Base-by-base conservation (phyloP, 345 rosid species). In the Viola odorata region DNA sequence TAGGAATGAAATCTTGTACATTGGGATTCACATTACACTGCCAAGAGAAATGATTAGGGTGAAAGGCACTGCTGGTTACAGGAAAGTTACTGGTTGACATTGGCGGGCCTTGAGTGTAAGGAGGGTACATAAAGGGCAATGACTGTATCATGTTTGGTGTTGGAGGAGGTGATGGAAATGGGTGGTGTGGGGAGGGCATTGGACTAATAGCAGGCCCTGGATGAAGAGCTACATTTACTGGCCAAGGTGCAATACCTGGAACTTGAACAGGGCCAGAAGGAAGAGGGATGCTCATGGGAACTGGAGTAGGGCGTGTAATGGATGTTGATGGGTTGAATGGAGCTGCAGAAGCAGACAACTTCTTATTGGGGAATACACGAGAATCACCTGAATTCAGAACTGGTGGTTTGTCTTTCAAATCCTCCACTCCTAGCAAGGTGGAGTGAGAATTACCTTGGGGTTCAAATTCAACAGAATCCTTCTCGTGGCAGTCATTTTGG, bases 281-380 rank as follows among this genome's bases (percentile, higher is more conserved):
- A 57, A 77, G 76, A 41, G 85, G 60, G 57, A 89, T 81, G 64
- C 73, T 94, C 80, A 90, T 73, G 67, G 84, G 61, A 54, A 73
- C 71, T 8, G 89, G 85, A 17, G 85, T 59, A 79, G 84, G 73
- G 58, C 90, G 95, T 62, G 85, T 64, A 67, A 83, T 64, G 17
- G 81, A 70, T 63, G 84, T 73, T 45, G 91, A 79, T 45, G 98
- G 99, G 72, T 83, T 90, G 65, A 89, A 90, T 53, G 99, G 99
- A 64, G 86, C 90, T 57, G 99, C 99, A 39, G 97, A 94, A 53
- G 99, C 99, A 51, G 99, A 94, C 67, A 94, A 72, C 78, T 88
- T 94, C 75, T 78, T 87, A 73, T 78, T 83, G 50, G 84, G 80
- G 59, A 81, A 57, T 60, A 74, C 87, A 62, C 66, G 75, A 23